phyloP scores from a whole-genome alignment of 208 protist genomes.

The Leishmania tropica region DNA sequence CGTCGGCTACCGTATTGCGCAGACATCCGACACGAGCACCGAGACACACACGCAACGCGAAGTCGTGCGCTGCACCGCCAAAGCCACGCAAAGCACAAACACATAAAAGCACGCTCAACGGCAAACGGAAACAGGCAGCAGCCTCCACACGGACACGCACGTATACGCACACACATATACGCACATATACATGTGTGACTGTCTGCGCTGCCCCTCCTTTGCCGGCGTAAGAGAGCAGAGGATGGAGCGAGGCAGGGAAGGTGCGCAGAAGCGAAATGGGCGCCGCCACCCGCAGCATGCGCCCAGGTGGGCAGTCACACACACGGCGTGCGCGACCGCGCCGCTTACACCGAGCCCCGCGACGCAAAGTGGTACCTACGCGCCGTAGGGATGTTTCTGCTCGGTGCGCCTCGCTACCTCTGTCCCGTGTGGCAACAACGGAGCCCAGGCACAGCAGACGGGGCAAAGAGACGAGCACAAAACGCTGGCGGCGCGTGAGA shows the following conservation, averaged over 20 bases:
- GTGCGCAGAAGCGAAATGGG: background rate
- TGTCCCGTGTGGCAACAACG: no score
- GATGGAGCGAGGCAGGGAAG: background rate
- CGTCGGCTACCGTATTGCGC: background rate
- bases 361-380: background rate
- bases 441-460: no score
- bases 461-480: no score
- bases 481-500: no score
- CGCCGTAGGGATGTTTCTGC: background rate
- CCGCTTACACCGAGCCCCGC: background rate
- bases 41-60: background rate
- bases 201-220: background rate
- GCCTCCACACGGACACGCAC: no score
- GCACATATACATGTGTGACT: background rate
- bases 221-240: background rate
- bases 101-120: background rate
- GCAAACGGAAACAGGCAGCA: background rate
- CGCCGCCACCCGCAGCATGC: background rate
- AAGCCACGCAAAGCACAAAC: background rate
- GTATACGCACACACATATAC: background rate
- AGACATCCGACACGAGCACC: background rate
- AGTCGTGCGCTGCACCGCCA: background rate
- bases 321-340: background rate
- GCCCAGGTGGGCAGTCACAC: background rate
- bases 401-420: no score